These are phyloP conservation scores for Penicillium oxalicum DNA, from an alignment of 2,329 filamentous ascomycete species.

Conservation along the genomic window DNA sequence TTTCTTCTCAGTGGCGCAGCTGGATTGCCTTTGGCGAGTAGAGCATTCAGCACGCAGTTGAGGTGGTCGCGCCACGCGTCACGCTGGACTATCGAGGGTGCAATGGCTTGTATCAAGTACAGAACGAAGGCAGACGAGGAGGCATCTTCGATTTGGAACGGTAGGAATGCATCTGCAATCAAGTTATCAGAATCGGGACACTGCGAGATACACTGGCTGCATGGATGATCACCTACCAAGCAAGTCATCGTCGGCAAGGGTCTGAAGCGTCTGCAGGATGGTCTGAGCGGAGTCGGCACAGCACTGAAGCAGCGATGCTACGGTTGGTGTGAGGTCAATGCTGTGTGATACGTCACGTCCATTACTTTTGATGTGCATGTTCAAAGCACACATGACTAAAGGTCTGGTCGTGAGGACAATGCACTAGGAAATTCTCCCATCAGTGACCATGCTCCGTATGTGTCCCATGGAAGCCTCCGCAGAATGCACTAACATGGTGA, in stretches of 20 bases:
- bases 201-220: not conserved
- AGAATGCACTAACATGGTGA: constrained; percentile 19
- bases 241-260: constrained; percentile 19
- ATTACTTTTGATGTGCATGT: constrained; percentile 22
- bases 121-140: constrained; percentile 40
- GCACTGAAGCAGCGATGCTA: constrained; percentile 22
- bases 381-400: constrained; percentile 23
- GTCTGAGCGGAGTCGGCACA: constrained; percentile 23
- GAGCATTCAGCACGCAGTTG: constrained; percentile 33
- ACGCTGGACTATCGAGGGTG: constrained; percentile 33
- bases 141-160: constrained; percentile 40
- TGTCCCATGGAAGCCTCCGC: no score
- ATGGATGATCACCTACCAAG: constrained; percentile 9
- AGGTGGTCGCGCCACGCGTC: constrained; percentile 35
- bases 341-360: constrained; percentile 14
- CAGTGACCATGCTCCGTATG: not conserved
- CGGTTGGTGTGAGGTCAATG: constrained; percentile 19
- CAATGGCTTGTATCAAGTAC: constrained; percentile 28
- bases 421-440: constrained; percentile 11
- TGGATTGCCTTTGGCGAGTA: constrained; percentile 35
- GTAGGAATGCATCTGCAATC: constrained; percentile 33
- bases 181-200: not conserved
- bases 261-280: constrained; percentile 22
- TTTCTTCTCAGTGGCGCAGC: constrained; percentile 35
- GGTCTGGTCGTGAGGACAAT: constrained; percentile 24